Evolutionary conservation across 208 protist species (phyloP).

Genomic region (Acanthamoeba pearcei): DNA sequence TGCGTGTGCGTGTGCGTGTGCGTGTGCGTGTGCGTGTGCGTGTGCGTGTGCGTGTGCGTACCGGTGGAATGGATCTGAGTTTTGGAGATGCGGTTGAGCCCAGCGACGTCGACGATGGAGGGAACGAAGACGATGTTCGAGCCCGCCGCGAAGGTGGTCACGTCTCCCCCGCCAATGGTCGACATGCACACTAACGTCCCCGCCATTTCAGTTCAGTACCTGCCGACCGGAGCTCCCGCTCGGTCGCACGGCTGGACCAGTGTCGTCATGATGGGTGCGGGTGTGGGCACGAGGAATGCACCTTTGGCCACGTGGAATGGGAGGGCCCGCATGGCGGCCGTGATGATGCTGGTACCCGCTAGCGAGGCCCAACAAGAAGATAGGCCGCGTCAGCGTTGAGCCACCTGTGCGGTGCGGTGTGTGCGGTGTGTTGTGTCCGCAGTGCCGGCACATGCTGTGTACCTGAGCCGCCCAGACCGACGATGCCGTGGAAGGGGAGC

Average conservation of each 20-base stretch:
- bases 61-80: constrained; percentile 36
- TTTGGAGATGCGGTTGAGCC: constrained; percentile 35
- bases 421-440: background rate
- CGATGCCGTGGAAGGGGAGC: constrained; percentile 51
- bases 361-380: background rate
- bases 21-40: too few species aligned
- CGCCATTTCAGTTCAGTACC: background rate
- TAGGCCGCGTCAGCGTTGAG: background rate
- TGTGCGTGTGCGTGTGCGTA: background rate
- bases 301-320: constrained; percentile 64
- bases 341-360: constrained; percentile 48
- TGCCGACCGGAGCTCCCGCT: too few species aligned
- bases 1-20: background rate
- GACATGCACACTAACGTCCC: constrained; percentile 62
- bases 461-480: constrained; percentile 59
- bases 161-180: constrained; percentile 47
- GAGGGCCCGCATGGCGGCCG: constrained; percentile 45
- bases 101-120: constrained; percentile 50
- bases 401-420: background rate
- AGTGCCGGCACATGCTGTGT: background rate
- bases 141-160: background rate
- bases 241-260: background rate
- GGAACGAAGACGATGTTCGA: constrained; percentile 56
- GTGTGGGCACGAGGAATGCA: background rate
- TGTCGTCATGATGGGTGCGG: background rate